These are phyloP conservation scores for Plantago elongata DNA, from an alignment of 257 asterid genomes.

Conservation along the genomic window DNA sequence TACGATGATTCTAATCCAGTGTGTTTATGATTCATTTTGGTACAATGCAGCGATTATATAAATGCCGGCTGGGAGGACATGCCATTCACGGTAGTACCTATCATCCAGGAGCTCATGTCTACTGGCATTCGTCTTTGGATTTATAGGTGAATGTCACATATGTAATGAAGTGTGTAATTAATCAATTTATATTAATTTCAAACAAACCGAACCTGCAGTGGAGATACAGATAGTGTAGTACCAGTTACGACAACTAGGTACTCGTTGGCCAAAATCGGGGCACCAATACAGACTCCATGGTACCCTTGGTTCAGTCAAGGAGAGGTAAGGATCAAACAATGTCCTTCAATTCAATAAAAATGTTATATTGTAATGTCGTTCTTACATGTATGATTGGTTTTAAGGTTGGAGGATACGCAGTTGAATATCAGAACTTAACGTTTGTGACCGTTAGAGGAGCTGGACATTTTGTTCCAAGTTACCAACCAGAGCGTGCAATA, in stretches of 20 bases:
- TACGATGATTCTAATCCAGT: neutral
- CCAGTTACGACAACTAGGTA: conserved; percentile 36
- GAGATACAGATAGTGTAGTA: conserved; percentile 33
- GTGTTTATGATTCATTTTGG: neutral
- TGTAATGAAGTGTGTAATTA: too few relatives aligned
- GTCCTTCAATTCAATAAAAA: neutral
- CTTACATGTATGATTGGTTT: neutral
- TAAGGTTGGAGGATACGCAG: conserved; percentile 57
- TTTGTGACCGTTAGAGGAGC: conserved; percentile 48
- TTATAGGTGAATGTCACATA: conserved; percentile 22
- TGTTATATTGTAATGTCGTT: neutral
- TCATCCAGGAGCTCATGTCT: conserved; percentile 28
- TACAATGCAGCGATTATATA: conserved; percentile 11
- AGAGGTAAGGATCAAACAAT: conserved; percentile 20
- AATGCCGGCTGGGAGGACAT: conserved; percentile 15
- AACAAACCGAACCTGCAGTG: conserved; percentile 24
- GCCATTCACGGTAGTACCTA: conserved; percentile 29
- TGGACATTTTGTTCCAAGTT: conserved; percentile 56
- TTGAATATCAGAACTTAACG: conserved; percentile 38
- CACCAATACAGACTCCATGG: conserved; percentile 33
- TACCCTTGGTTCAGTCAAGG: conserved; percentile 31
- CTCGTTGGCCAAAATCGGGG: conserved; percentile 26
- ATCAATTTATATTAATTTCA: neutral
- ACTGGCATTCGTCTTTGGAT: conserved; percentile 34
- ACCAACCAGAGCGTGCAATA: conserved; percentile 43